Evolutionary conservation across 1,284 basidiomycete species (phyloP), one percentile per base, ranked within the genome.

Genomic region (Coniferiporia weirii): DNA sequence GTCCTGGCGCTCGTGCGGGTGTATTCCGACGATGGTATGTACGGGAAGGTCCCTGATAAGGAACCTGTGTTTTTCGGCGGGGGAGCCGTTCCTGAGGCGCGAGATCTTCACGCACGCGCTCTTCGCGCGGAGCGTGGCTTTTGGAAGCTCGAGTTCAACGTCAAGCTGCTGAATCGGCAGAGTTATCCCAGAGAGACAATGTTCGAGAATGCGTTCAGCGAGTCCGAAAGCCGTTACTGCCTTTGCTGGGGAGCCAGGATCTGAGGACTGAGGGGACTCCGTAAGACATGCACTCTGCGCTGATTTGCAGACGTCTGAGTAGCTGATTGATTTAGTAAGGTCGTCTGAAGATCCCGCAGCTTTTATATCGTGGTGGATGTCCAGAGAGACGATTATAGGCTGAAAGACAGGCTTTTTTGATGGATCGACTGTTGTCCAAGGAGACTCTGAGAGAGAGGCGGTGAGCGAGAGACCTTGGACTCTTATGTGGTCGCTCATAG

Each of bases 21-120:
- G 85, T 51, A 94, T 76, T 0, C 91, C 92, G 51, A 94, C 76
- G 57, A 93, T 79, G 32, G 81, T 77, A 19, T 79, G 76, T 50
- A 83, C 79, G 32, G 76, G 72, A 5, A 93, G 70, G 61, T 80
- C 78, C 17, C 76, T 72, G 6, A 90, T 70, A 52, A 73, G 68
- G 63, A 80, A 74, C 48, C 67, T 46, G 70, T 69, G 59, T 59
- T 62, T 40, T 38, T 55, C 34, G 61, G 45, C 27, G 38, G 64
- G 63, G 4, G 70, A 43, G 7, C 52, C 70, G 17, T 66, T 60
- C 36, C 71, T 62, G 3, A 59, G 59, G 6, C 74, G 71, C 15
- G 67, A 66, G 20, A 77, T 70, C 54, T 78, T 71, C 7, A 86
- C 63, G 2, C 76, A 76, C 15, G 79, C 75, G 9, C 69, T 66